Conservation (phyloP, 1,139 yeast genomes). For the Pneumocystis murina region DNA sequence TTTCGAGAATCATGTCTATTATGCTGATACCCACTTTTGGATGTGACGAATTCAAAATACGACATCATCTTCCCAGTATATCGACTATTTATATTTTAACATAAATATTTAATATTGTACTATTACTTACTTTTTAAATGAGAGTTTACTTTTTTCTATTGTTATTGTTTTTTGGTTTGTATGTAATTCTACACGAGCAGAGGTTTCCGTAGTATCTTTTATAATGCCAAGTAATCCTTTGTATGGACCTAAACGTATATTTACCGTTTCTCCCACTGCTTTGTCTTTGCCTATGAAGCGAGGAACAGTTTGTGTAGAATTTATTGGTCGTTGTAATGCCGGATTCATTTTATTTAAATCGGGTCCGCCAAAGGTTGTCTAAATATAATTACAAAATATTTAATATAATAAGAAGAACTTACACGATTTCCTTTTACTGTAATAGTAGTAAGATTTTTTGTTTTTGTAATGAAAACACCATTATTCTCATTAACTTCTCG, state of each 20-base stretch:
- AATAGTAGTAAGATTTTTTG: constrained; percentile 64
- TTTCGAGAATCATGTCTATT: constrained; percentile 5
- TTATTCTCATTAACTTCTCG: constrained; percentile 68
- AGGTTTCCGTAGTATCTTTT: constrained; percentile 79
- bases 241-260: constrained; percentile 71
- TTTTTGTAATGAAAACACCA: constrained; percentile 76
- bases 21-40: constrained; percentile 23
- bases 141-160: constrained; percentile 61
- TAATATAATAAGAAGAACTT: constrained; percentile 19
- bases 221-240: constrained; percentile 91
- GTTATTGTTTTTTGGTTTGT: constrained; percentile 81
- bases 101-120: constrained; percentile 23
- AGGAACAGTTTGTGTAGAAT: constrained; percentile 27
- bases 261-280: constrained; percentile 67
- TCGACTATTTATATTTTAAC: constrained; percentile 16
- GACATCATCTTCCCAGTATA: constrained; percentile 46
- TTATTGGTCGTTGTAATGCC: constrained; percentile 21
- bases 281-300: constrained; percentile 62
- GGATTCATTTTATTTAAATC: constrained; percentile 82
- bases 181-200: constrained; percentile 85
- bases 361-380: constrained; percentile 31
- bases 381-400: constrained; percentile 15
- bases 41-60: constrained; percentile 64
- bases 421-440: constrained; percentile 65
- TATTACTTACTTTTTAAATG: constrained; percentile 32